These are phyloP conservation scores for Suillus spraguei DNA, from an alignment of 768 basidiomycete species.

Conservation along the genomic window DNA sequence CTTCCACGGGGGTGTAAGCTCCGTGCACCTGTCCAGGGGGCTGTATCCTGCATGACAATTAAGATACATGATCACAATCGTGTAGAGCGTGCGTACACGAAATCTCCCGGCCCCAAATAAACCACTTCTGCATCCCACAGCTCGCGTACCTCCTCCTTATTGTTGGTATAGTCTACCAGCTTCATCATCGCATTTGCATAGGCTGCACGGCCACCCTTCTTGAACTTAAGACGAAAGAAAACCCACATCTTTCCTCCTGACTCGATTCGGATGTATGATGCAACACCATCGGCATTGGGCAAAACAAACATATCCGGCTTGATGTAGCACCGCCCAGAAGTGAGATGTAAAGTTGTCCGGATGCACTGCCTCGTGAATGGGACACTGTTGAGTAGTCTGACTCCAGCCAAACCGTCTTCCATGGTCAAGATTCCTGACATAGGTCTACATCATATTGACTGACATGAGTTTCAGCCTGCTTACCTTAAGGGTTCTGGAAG, in stretches of 20 bases:
- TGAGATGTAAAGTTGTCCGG: background rate
- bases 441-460: fast-evolving
- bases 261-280: background rate
- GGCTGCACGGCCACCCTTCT: background rate
- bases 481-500: background rate
- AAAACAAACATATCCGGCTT: background rate
- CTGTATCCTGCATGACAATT: background rate
- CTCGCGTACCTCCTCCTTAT: background rate
- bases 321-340: background rate
- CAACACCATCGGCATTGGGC: background rate
- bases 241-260: background rate
- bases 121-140: background rate
- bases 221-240: background rate
- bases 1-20: background rate
- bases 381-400: background rate
- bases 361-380: background rate
- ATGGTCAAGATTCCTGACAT: background rate
- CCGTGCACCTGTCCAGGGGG: background rate
- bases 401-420: background rate
- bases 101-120: background rate
- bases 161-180: background rate
- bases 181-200: background rate
- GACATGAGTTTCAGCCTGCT: background rate
- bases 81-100: background rate
- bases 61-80: fast-evolving